Evolutionary conservation across 306 rosid genomes (phyloP), one percentile per base, ranked within the genome.

Genomic region (Datisca glomerata): DNA sequence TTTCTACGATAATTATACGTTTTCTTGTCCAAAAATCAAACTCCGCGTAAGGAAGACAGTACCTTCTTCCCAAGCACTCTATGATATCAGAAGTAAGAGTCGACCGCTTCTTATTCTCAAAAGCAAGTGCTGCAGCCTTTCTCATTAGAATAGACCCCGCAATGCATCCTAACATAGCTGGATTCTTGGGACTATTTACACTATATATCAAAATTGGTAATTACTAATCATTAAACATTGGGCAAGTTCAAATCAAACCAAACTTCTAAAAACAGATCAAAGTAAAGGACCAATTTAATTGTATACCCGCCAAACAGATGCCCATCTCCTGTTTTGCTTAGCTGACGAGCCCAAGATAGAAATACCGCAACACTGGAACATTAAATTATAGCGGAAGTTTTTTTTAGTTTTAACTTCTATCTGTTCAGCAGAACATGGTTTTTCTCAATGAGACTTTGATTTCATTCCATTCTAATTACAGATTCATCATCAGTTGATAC

Each of bases 51-150:
- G 47, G 63, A 31, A 46, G 42, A 42, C 8, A 7, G 17, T 74
- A 83, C 95, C 98, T 89, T 70, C 57, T 59, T 57, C 93, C 94
- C 68, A 89, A 75, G 75, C 43, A 70, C 65, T 84, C 83, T 36
- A 89, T 89, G 63, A 89, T 84, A 64, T 89, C 95, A 5, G 79
- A 61, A 0, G 98, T 84, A 50, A 84, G 83, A 3, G 93, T 77
- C 45, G 98, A 80, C 65, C 98, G 77, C 73, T 77, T 89, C 79
- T 83, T 83, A 52, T 54, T 50, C 36, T 60, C 48, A 56, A 80
- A 84, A 42, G 93, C 95, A 51, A 77, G 75, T 15, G 91, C 74
- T 28, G 98, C 98, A 18, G 98, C 95, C 58, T 53, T 89, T 59
- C 95, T 84, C 80, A 80, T 51, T 55, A 89, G 44, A 35, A 82